phyloP scores from a whole-genome alignment of 768 basidiomycete species.

The Boletus sp. region DNA sequence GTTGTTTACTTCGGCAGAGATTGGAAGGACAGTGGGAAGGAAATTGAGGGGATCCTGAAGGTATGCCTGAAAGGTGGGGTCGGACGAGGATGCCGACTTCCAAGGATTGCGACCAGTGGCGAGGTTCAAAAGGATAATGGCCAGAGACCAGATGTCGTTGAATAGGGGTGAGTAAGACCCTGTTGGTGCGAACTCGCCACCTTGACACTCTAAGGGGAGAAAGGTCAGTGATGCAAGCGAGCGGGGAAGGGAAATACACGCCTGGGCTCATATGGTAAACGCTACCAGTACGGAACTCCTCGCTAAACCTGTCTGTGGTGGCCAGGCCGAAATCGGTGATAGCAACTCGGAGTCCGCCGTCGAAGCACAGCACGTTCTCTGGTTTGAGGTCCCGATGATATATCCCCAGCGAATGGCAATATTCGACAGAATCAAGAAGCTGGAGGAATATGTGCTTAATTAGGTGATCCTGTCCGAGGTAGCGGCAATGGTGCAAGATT shows the following conservation, averaged over 20 bases:
- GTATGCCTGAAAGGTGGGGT: slow-evolving; percentile 89
- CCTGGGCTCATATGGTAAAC: slow-evolving; percentile 99
- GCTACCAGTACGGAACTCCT: slow-evolving; percentile 93
- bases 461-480: slow-evolving; percentile 78
- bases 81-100: slow-evolving; percentile 79
- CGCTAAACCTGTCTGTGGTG: slow-evolving; percentile 79
- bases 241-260: slow-evolving; percentile 31
- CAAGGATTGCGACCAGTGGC: slow-evolving; percentile 94
- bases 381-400: slow-evolving; percentile 98
- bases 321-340: slow-evolving; percentile 96
- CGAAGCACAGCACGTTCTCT: slow-evolving; percentile 89
- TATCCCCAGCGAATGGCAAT: slow-evolving; percentile 88
- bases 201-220: slow-evolving; percentile 71
- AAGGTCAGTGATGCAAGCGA: slow-evolving; percentile 16
- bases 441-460: slow-evolving; percentile 92
- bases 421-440: slow-evolving; percentile 88
- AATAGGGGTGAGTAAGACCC: slow-evolving; percentile 78
- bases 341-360: slow-evolving; percentile 70
- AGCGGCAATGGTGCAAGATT: slow-evolving; percentile 71
- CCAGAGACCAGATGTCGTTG: slow-evolving; percentile 96
- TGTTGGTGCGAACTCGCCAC: slow-evolving; percentile 59
- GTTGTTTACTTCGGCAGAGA: slow-evolving; percentile 69
- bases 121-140: slow-evolving; percentile 94
- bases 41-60: slow-evolving; percentile 72
- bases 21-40: slow-evolving; percentile 81